Conservation (phyloP, 768 basidiomycete genomes). For the Boletus tomentosulus region DNA sequence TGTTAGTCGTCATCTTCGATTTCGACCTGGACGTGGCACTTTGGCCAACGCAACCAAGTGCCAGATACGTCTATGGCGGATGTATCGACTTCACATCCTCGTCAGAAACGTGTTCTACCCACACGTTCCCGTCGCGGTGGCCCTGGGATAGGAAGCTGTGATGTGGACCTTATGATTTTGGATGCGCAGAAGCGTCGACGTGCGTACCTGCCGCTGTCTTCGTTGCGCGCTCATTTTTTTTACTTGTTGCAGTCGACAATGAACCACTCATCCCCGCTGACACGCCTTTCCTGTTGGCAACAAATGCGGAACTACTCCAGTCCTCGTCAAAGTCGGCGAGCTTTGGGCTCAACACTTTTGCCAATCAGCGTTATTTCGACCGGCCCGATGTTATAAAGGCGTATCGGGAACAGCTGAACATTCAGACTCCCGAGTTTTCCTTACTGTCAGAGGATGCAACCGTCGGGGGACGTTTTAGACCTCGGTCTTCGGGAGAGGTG, state of each 20-base stretch:
- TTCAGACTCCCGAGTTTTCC: conserved; percentile 74
- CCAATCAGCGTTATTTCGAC: conserved; percentile 73
- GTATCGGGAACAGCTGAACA: conserved; percentile 62
- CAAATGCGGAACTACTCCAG: conserved; percentile 54
- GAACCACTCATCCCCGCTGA: conserved; percentile 65
- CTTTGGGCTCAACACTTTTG: conserved; percentile 50
- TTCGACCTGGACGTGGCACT: conserved; percentile 2
- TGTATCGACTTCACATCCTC: conserved; percentile 36
- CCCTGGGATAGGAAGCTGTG: conserved; percentile 73
- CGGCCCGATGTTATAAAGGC: conserved; percentile 70
- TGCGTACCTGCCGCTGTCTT: conserved; percentile 36
- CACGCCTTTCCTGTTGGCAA: conserved; percentile 69
- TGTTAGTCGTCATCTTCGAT: not conserved
- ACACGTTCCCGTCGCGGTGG: conserved; percentile 78
- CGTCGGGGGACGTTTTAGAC: conserved; percentile 67
- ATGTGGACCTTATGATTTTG: conserved; percentile 78
- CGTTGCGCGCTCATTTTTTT: conserved; percentile 17
- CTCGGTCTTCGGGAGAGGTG: conserved; percentile 67
- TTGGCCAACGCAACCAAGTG: conserved; percentile 12
- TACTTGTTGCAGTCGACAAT: conserved; percentile 50
- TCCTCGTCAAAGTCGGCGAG: conserved; percentile 35
- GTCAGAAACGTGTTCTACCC: conserved; percentile 77
- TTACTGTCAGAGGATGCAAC: conserved; percentile 45
- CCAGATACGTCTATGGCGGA: conserved; percentile 29
- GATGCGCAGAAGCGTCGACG: conserved; percentile 76